These are phyloP conservation scores for Tricholoma matsutake DNA, from an alignment of 768 basidiomycete species.

Conservation along the genomic window DNA sequence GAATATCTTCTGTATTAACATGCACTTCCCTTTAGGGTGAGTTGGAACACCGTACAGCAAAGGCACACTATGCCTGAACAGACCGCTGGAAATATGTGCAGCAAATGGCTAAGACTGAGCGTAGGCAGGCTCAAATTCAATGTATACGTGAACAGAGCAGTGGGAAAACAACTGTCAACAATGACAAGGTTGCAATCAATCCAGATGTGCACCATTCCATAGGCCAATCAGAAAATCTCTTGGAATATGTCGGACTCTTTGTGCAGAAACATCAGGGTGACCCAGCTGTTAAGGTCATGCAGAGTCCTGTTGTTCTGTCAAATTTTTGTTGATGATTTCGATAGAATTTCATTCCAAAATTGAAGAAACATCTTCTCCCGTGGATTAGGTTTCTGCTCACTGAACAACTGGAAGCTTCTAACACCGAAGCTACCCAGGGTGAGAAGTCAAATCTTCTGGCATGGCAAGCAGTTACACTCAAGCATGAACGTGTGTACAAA, in stretches of 20 bases:
- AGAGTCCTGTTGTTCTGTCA: too few relatives aligned
- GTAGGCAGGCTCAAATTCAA: slow-evolving; percentile 6
- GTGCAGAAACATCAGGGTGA: too few relatives aligned
- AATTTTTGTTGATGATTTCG: neutral
- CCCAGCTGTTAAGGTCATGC: too few relatives aligned
- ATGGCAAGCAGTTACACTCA: neutral
- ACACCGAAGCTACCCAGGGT: neutral
- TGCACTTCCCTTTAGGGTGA: too few relatives aligned
- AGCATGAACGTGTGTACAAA: neutral
- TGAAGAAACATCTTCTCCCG: slow-evolving; percentile 3
- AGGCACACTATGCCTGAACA: slow-evolving; percentile 9
- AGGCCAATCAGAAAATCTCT: neutral
- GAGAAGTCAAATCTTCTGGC: neutral
- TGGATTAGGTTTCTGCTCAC: neutral
- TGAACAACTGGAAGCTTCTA: neutral
- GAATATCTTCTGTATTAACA: too few relatives aligned
- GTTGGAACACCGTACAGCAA: too few relatives aligned
- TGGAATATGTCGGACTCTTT: neutral
- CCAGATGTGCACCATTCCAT: neutral
- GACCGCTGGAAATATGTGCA: slow-evolving; percentile 5
- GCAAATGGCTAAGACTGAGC: slow-evolving; percentile 11
- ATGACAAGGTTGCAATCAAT: neutral
- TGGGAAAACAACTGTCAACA: neutral
- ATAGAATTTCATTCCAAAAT: slow-evolving; percentile 2
- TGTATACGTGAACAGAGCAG: neutral